Percentiles rank a stretch among this genome's conserved stretches.
Conservation (phyloP, 1,284 basidiomycete genomes). For the Ganoderma boninense region DNA sequence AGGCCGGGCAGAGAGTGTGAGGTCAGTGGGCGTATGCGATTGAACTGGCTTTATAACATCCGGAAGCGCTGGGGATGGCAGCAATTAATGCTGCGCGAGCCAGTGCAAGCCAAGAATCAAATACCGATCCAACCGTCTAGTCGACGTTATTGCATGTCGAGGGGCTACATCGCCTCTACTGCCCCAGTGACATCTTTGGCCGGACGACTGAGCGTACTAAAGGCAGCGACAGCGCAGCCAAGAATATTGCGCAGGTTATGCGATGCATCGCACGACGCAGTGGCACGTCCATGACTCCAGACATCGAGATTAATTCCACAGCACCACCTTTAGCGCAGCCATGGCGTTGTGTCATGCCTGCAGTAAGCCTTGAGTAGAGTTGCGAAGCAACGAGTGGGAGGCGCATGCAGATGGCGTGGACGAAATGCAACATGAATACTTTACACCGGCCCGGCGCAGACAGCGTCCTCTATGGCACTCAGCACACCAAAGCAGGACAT, state of each 20-base stretch:
- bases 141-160: neutral
- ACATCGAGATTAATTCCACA: neutral
- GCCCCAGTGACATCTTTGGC: neutral
- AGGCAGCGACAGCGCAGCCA: neutral
- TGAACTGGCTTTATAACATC: neutral
- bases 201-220: neutral
- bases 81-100: neutral
- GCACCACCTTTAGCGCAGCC: neutral
- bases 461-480: constrained; percentile 19
- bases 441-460: constrained; percentile 19
- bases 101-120: neutral
- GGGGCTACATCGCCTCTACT: neutral
- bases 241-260: neutral
- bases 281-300: neutral
- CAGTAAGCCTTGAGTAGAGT: neutral
- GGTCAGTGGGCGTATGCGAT: neutral
- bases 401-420: neutral
- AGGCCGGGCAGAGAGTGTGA: neutral
- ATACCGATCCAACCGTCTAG: neutral
- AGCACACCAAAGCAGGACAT: neutral
- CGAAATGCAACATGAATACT: constrained; percentile 12
- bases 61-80: neutral
- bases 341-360: neutral
- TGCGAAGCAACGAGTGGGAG: neutral
- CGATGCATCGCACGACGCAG: neutral